Percentiles rank a stretch among this genome's conserved stretches.
Conservation (phyloP, 768 basidiomycete species). For the Panus rudis region DNA sequence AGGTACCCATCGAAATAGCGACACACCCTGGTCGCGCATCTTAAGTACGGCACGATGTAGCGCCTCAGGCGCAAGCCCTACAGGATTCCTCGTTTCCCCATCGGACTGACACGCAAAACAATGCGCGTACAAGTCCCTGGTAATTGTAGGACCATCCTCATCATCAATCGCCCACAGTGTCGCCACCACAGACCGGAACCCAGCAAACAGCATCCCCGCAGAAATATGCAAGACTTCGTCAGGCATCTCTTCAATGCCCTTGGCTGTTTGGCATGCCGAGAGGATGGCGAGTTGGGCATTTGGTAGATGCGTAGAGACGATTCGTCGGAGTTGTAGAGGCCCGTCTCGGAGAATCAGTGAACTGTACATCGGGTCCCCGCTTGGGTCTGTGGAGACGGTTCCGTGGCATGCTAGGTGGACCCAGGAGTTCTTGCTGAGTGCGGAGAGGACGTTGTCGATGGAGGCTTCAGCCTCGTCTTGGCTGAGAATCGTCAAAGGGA, state of each 20-base stretch:
- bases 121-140: slow-evolving; percentile 24
- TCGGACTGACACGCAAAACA: slow-evolving; percentile 1
- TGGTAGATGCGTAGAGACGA: slow-evolving; percentile 14
- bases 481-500: too few relatives aligned
- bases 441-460: slow-evolving; percentile 6
- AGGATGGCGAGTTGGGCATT: slow-evolving; percentile 33
- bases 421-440: slow-evolving; percentile 7
- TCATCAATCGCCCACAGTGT: slow-evolving; percentile 41
- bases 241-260: slow-evolving; percentile 24
- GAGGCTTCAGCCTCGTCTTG: slow-evolving; percentile 4
- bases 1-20: slow-evolving; percentile 4
- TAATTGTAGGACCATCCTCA: slow-evolving; percentile 27
- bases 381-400: slow-evolving; percentile 9
- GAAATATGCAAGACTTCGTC: slow-evolving; percentile 37
- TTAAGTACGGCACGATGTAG: not conserved
- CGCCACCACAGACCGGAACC: slow-evolving; percentile 28
- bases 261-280: slow-evolving; percentile 39
- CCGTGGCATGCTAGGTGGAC: slow-evolving; percentile 26
- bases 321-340: slow-evolving; percentile 10
- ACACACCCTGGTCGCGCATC: not conserved
- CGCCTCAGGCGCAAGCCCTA: slow-evolving; percentile 2
- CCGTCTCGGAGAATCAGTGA: slow-evolving; percentile 23
- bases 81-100: not conserved
- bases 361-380: slow-evolving; percentile 23
- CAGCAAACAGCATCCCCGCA: slow-evolving; percentile 31